Percentiles rank a stretch among this genome's conserved stretches.
Evolutionary conservation across 2,329 filamentous ascomycete species (phyloP).

Genomic region (Alternaria viburni): DNA sequence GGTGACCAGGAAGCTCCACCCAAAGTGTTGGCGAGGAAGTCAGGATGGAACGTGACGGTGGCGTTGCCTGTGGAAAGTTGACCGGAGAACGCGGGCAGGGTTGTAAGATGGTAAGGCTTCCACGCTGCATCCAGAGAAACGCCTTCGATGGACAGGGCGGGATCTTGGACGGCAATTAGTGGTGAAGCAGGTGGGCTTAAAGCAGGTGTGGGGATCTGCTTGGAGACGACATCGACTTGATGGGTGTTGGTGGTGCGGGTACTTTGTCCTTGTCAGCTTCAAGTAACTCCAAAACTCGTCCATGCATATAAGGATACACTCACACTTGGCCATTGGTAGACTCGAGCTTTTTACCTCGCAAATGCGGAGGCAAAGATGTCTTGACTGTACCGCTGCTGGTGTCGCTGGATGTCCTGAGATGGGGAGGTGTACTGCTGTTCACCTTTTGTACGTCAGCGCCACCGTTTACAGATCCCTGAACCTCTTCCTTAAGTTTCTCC

Average conservation of each 20-base stretch:
- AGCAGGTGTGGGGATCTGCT: constrained; percentile 3
- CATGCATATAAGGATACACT: neutral
- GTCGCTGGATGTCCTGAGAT: constrained; percentile 4
- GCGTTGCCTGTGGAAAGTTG: constrained; percentile 27
- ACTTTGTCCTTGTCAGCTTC: constrained; percentile 8
- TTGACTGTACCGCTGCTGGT: constrained; percentile 4
- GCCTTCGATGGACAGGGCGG: constrained; percentile 18
- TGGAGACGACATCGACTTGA: constrained; percentile 17
- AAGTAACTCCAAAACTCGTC: neutral
- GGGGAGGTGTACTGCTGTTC: constrained; percentile 14
- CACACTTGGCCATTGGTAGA: constrained; percentile 3
- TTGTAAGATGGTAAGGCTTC: constrained; percentile 47
- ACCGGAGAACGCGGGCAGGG: constrained; percentile 30
- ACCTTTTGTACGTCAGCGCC: constrained; percentile 16
- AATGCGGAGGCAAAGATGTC: constrained; percentile 27
- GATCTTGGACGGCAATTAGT: constrained; percentile 8
- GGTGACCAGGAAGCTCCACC: constrained; percentile 50
- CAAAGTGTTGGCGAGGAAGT: constrained; percentile 48
- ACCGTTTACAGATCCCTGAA: constrained; percentile 6
- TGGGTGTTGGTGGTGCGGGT: constrained; percentile 26
- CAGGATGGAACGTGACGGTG: constrained; percentile 46
- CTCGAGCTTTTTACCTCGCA: constrained; percentile 12
- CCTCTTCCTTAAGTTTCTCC: constrained; percentile 21
- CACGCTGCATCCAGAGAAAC: constrained; percentile 29
- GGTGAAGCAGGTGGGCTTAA: constrained; percentile 20